Conservation (phyloP, 495 filamentous ascomycete species). For the Xylaria flabelliformis region DNA sequence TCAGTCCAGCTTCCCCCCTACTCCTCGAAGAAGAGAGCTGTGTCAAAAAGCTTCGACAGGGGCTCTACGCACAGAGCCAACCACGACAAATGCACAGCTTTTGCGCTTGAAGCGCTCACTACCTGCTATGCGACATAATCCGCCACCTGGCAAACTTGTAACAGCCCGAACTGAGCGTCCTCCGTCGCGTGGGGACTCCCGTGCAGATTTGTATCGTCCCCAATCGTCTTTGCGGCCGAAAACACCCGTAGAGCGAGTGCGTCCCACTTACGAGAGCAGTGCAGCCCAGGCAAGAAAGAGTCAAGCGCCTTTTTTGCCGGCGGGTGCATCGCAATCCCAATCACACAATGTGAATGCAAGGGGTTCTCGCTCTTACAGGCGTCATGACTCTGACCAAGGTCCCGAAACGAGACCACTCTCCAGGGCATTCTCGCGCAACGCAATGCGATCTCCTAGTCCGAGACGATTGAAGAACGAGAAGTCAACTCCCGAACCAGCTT, state of each 20-base stretch:
- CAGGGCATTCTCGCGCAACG: constrained; percentile 60
- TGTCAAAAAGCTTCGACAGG: constrained; percentile 62
- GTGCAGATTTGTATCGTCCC: constrained; percentile 45
- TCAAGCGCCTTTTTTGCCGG: constrained; percentile 80
- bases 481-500: constrained; percentile 47
- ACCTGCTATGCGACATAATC: constrained; percentile 71
- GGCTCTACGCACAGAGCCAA: constrained; percentile 62
- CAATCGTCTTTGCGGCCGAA: constrained; percentile 66
- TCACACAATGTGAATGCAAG: constrained; percentile 83
- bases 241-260: constrained; percentile 69
- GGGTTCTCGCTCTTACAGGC: constrained; percentile 69
- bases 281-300: constrained; percentile 60
- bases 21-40: constrained; percentile 65
- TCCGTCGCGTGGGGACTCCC: constrained; percentile 48
- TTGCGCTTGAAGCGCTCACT: constrained; percentile 87
- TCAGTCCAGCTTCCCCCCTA: constrained; percentile 61
- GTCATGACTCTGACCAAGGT: constrained; percentile 72
- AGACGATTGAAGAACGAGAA: constrained; percentile 49
- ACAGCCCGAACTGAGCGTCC: constrained; percentile 58
- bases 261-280: constrained; percentile 59
- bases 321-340: constrained; percentile 72
- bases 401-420: constrained; percentile 62
- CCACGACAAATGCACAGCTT: constrained; percentile 73
- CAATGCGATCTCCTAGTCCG: constrained; percentile 64
- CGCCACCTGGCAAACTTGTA: constrained; percentile 51